Conservation (phyloP, 202 grass and related monocot species). For the Bolboschoenoplectus hybrid region DNA sequence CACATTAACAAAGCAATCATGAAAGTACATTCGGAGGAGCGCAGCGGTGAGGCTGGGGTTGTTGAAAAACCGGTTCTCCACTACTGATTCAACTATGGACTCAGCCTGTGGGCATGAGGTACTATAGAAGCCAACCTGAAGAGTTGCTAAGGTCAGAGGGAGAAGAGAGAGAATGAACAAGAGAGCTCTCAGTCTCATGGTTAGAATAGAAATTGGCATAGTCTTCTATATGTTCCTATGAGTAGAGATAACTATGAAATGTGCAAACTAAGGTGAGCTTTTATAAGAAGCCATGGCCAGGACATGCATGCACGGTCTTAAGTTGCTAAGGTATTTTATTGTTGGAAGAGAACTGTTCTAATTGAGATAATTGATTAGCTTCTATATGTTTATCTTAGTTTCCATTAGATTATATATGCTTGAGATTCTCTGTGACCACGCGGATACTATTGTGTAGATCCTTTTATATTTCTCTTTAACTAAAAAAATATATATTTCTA, state of each 20-base stretch:
- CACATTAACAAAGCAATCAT: slow-evolving; percentile 73
- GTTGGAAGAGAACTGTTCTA: slow-evolving; percentile 6
- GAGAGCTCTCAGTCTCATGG: neutral
- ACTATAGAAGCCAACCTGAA: slow-evolving; percentile 48
- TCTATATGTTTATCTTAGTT: neutral
- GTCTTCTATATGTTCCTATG: neutral
- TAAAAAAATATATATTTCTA: too few relatives aligned
- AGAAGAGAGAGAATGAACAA: slow-evolving; percentile 24
- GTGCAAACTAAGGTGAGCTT: neutral
- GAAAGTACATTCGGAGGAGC: slow-evolving; percentile 64
- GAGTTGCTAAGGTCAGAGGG: slow-evolving; percentile 38
- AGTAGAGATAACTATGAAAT: neutral
- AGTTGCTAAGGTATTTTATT: neutral
- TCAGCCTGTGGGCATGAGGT: slow-evolving; percentile 57
- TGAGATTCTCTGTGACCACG: neutral
- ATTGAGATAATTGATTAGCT: neutral
- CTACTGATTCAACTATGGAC: slow-evolving; percentile 49
- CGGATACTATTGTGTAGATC: neutral
- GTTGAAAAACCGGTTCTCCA: slow-evolving; percentile 46
- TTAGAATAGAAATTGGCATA: neutral
- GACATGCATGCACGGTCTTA: slow-evolving; percentile 26
- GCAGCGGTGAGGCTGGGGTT: slow-evolving; percentile 46
- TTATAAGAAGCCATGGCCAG: neutral
- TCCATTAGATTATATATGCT: neutral
- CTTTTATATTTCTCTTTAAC: neutral